Conservation (phyloP, 192 early-diverging fungal genomes). For the Bifiguratus adelaidae region DNA sequence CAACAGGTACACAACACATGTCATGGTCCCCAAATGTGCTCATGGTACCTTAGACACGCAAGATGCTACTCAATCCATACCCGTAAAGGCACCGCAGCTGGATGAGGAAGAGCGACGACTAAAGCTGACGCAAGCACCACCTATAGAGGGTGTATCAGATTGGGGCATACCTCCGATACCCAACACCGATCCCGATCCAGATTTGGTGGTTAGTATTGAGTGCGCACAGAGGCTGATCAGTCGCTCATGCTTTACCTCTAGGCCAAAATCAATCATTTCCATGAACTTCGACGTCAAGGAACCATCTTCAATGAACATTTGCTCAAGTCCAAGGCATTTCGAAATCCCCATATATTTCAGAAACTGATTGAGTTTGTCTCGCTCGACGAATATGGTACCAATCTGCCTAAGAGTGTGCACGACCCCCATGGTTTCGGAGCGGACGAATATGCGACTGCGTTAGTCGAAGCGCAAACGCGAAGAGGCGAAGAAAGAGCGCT, state of each 20-base stretch:
- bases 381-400: conserved; percentile 74
- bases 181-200: conserved; percentile 39
- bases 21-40: neutral
- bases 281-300: conserved; percentile 50
- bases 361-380: conserved; percentile 77
- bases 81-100: neutral
- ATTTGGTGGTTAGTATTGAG: conserved; percentile 41
- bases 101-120: conserved; percentile 1
- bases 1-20: neutral
- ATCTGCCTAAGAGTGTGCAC: conserved; percentile 59
- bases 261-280: conserved; percentile 71
- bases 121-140: conserved; percentile 25
- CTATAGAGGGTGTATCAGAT: conserved; percentile 35
- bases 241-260: conserved; percentile 11
- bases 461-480: conserved; percentile 31
- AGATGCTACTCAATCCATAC: too few relatives aligned
- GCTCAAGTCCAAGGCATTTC: conserved; percentile 75
- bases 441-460: conserved; percentile 44
- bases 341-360: conserved; percentile 85
- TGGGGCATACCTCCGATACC: conserved; percentile 50
- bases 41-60: too few relatives aligned
- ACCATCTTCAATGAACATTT: conserved; percentile 76
- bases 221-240: neutral
- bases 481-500: conserved; percentile 25
- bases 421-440: conserved; percentile 55